Percentiles rank a stretch among this genome's conserved stretches.
Evolutionary conservation across 495 filamentous ascomycete species (phyloP).

Genomic region (Aspergillus conjunctus): DNA sequence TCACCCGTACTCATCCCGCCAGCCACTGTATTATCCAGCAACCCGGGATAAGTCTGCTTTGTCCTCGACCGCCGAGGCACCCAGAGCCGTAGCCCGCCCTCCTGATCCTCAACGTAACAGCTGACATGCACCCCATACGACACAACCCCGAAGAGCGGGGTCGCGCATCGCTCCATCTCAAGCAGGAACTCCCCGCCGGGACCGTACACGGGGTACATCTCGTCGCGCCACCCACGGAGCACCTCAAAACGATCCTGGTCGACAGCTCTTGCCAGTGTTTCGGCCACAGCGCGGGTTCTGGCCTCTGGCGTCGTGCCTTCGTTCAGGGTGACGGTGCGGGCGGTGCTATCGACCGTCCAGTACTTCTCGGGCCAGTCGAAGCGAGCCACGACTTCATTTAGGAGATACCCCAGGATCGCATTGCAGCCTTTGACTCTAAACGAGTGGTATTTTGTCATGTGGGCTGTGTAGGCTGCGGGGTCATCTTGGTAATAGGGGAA

Average conservation of each 20-base stretch:
- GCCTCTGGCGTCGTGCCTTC: conserved; percentile 50
- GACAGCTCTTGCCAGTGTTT: conserved; percentile 65
- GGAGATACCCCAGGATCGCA: conserved; percentile 64
- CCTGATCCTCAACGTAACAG: conserved; percentile 62
- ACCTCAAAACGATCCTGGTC: conserved; percentile 65
- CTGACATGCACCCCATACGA: conserved; percentile 92
- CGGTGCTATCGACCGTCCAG: conserved; percentile 54
- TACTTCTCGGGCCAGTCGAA: conserved; percentile 54
- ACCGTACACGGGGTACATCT: conserved; percentile 83
- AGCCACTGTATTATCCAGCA: conserved; percentile 94
- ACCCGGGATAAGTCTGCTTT: conserved; percentile 83
- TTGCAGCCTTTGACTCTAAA: conserved; percentile 55
- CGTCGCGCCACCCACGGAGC: conserved; percentile 82
- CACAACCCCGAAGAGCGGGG: conserved; percentile 79
- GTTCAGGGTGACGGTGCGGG: conserved; percentile 51
- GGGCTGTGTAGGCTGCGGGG: conserved; percentile 48
- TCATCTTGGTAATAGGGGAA: conserved; percentile 68
- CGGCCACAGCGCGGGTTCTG: conserved; percentile 60
- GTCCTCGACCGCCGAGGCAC: conserved; percentile 70
- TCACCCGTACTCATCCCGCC: conserved; percentile 85
- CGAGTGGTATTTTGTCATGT: conserved; percentile 55
- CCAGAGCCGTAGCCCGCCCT: conserved; percentile 73
- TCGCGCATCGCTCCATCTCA: conserved; percentile 77
- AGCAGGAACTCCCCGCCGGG: conserved; percentile 64
- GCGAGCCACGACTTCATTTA: conserved; percentile 56